These are phyloP conservation scores for Tephrocybe sp. DNA, from an alignment of 768 basidiomycete genomes.

Conservation along the genomic window DNA sequence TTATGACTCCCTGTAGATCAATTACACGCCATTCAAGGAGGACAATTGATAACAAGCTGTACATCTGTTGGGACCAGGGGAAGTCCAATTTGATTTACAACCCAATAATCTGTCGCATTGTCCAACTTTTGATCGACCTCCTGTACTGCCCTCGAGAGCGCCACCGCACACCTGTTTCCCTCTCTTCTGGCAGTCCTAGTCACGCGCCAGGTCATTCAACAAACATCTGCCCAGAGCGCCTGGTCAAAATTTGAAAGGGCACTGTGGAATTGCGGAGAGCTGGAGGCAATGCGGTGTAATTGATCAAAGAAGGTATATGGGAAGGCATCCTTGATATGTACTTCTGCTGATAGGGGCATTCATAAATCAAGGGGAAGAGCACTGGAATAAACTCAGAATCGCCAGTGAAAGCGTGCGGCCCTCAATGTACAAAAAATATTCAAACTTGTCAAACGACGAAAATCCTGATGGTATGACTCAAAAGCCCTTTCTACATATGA, in stretches of 20 bases:
- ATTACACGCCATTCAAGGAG: background rate
- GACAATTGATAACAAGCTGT: too few relatives aligned
- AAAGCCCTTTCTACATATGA: too few relatives aligned
- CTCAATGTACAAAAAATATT: too few relatives aligned
- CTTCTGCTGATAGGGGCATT: constrained; percentile 64
- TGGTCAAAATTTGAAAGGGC: constrained; percentile 82
- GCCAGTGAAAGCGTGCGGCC: too few relatives aligned
- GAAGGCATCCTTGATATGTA: constrained; percentile 58
- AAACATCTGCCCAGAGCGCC: constrained; percentile 81
- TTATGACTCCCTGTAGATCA: too few relatives aligned
- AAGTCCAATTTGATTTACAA: too few relatives aligned
- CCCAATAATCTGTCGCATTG: constrained; percentile 80
- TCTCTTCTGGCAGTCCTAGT: constrained; percentile 83
- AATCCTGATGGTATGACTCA: too few relatives aligned
- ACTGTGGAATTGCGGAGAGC: constrained; percentile 79
- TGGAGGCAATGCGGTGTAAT: constrained; percentile 16
- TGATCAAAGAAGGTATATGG: too few relatives aligned
- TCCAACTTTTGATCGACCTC: constrained; percentile 59
- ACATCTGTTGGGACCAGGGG: too few relatives aligned
- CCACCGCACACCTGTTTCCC: constrained; percentile 73
- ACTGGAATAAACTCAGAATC: constrained; percentile 69
- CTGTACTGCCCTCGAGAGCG: constrained; percentile 79
- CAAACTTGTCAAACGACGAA: too few relatives aligned
- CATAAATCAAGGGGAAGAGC: constrained; percentile 80
- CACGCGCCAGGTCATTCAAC: constrained; percentile 70